Evolutionary conservation across 1,284 basidiomycete species (phyloP), one percentile per base, ranked within the genome.

Genomic region (Anthracocystis setariae): DNA sequence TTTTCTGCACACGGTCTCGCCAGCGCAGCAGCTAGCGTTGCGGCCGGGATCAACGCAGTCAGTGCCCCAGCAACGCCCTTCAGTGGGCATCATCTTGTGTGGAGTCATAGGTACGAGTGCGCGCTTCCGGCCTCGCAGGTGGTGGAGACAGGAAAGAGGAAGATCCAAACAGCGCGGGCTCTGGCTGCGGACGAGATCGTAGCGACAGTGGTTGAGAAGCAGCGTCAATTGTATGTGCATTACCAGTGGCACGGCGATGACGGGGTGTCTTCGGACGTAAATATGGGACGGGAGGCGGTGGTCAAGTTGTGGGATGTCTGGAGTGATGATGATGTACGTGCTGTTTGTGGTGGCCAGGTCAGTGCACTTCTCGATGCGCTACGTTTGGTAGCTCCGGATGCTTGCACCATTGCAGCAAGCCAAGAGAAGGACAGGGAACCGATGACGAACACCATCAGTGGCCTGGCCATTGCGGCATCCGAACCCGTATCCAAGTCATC

Each of bases 291-390:
- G 15, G 65, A 68, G 43, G 65, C 65, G 2, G 60, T 61, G 0
- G 53, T 57, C 10, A 63, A 65, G 50, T 46, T 73, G 17, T 64
- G 60, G 60, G 61, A 73, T 49, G 58, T 73, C 5, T 73, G 70
- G 70, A 56, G 38, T 25, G 60, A 67, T 35, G 64, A 68, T 46
- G 48, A 54, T 13, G 59, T 68, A 12, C 52, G 70, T 8, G 60
- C 60, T 0, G 65, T 57, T 1, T 73, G 70, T 21, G 70, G 56
- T 9, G 70, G 70, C 2, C 47, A 53, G 0, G 52, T 73, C 8
- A 40, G 21, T 1, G 47, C 39, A 7, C 18, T 73, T 18, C 50
- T 73, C 0, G 70, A 73, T 48, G 65, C 61, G 7, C 24, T 73
- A 33, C 52, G 61, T 18, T 54, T 73, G 12, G 64, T 67, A 1